A percentile compares a stretch with the other conserved stretches of the same genome.
phyloP scores from a whole-genome alignment of 768 basidiomycete species.

The Leccinum arenicola region DNA sequence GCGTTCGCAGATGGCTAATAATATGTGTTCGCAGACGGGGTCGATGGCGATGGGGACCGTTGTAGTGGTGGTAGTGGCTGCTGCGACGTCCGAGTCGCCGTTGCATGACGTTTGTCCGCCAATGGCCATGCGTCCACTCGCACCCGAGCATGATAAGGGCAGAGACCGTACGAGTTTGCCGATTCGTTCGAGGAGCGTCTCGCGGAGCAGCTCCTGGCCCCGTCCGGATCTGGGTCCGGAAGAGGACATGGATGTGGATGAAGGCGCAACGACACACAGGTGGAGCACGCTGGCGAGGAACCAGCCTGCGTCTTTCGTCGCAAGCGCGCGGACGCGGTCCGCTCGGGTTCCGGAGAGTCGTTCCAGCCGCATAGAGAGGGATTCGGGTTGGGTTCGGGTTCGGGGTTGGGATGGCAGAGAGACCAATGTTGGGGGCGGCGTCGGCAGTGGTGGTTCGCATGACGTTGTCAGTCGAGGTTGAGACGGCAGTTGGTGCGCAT shows the following conservation, averaged over 20 bases:
- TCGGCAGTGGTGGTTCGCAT: too few relatives aligned
- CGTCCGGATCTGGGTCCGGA: not conserved
- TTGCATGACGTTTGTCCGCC: not conserved
- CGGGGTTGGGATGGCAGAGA: too few relatives aligned
- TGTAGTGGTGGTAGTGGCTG: too few relatives aligned
- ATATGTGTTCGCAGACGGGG: slow-evolving; percentile 24
- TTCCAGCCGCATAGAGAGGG: too few relatives aligned
- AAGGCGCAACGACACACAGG: too few relatives aligned
- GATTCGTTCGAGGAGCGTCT: slow-evolving; percentile 20
- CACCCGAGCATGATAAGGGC: not conserved
- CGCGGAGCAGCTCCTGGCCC: not conserved
- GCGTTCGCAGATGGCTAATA: slow-evolving; percentile 30
- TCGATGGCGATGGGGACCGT: slow-evolving; percentile 10
- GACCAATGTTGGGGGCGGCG: too few relatives aligned
- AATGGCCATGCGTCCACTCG: not conserved
- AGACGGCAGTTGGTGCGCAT: not conserved
- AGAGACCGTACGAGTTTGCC: slow-evolving; percentile 21
- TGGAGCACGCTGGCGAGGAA: too few relatives aligned
- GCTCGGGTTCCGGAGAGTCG: too few relatives aligned
- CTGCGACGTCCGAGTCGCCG: too few relatives aligned
- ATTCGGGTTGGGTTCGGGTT: too few relatives aligned
- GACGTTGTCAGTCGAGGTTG: not conserved
- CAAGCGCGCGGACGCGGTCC: too few relatives aligned
- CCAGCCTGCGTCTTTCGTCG: too few relatives aligned
- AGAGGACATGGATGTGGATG: not conserved